These are phyloP conservation scores for Monosporascus sp. DNA, from an alignment of 2,329 filamentous ascomycete species.

Conservation along the genomic window DNA sequence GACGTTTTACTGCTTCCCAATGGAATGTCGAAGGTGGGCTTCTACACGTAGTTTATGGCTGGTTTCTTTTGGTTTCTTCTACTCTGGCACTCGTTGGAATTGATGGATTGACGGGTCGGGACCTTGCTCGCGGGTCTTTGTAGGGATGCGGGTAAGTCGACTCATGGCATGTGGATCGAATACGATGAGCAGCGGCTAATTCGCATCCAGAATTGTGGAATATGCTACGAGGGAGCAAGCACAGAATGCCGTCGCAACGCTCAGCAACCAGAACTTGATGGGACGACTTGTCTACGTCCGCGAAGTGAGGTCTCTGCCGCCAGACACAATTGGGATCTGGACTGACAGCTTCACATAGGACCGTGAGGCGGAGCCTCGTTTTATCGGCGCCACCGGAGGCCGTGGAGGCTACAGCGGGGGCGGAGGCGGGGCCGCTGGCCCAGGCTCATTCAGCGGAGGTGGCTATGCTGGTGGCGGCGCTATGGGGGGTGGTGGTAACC, in stretches of 20 bases:
- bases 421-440: constrained; percentile 50
- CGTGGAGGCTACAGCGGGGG: constrained; percentile 49
- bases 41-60: constrained; percentile 82
- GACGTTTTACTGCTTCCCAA: constrained; percentile 99
- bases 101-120: constrained; percentile 99
- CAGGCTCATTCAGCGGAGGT: constrained; percentile 36
- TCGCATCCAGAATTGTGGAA: constrained; percentile 83
- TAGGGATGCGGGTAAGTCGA: constrained; percentile 98
- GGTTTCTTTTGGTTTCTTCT: constrained; percentile 65
- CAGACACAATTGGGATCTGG: constrained; percentile 9
- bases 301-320: constrained; percentile 58
- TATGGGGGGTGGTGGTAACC: constrained; percentile 55
- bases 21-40: constrained; percentile 99
- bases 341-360: constrained; percentile 53
- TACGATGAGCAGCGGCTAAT: constrained; percentile 2
- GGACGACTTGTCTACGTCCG: constrained; percentile 97
- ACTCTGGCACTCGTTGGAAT: constrained; percentile 68
- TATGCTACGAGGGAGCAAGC: constrained; percentile 99
- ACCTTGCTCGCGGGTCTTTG: constrained; percentile 78
- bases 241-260: constrained; percentile 91
- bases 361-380: constrained; percentile 95
- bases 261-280: constrained; percentile 99
- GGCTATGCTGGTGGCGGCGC: constrained; percentile 44
- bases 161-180: not conserved
- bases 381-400: constrained; percentile 67